Conservation (phyloP, 441 rosid species). For the Gossypium schwendimanii region DNA sequence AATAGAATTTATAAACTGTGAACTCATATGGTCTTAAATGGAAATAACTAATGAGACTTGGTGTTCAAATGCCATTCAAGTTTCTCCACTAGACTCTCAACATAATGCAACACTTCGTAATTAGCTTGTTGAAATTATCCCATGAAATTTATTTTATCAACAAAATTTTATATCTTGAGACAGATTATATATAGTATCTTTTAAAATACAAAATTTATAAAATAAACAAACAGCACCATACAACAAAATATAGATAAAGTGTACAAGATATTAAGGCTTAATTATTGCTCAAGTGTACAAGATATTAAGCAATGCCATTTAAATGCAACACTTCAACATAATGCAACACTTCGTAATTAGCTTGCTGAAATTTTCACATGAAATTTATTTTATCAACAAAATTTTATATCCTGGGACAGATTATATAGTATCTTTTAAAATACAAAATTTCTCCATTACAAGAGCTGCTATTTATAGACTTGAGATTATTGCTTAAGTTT, state of each 20-base stretch:
- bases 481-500: too few species aligned
- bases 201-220: too few species aligned
- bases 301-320: not conserved
- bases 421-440: too few species aligned
- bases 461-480: too few species aligned
- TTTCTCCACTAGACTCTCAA: not conserved
- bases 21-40: not conserved
- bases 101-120: not conserved
- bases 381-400: not conserved
- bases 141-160: not conserved
- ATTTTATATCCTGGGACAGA: not conserved
- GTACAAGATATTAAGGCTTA: not conserved
- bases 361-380: not conserved
- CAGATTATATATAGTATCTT: too few species aligned
- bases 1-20: not conserved
- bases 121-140: not conserved
- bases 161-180: not conserved
- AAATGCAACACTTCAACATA: not conserved
- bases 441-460: too few species aligned
- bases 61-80: not conserved
- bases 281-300: too few species aligned
- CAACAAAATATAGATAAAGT: too few species aligned
- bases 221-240: too few species aligned
- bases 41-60: not conserved
- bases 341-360: not conserved